These are phyloP conservation scores for Exophiala xenobiotica DNA, from an alignment of 2,329 filamentous ascomycete species.

Conservation along the genomic window DNA sequence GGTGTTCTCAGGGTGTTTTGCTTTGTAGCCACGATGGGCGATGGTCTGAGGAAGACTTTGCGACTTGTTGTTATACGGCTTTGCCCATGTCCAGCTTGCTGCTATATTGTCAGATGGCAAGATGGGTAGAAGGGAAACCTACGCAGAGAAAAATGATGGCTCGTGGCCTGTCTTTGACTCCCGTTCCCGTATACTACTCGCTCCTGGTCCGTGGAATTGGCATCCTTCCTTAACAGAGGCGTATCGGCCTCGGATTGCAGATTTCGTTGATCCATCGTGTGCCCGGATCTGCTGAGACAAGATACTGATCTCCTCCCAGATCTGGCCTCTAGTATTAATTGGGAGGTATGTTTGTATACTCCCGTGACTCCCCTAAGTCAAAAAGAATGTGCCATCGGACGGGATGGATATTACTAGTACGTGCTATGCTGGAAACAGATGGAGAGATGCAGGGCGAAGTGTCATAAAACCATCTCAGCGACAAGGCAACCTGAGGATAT, in stretches of 20 bases:
- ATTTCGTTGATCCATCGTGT: not conserved
- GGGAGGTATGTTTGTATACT: not conserved
- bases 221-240: not conserved
- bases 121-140: not conserved
- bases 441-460: too few species aligned
- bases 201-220: not conserved
- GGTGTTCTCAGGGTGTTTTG: slow-evolving; percentile 79
- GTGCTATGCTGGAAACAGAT: too few species aligned
- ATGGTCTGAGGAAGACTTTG: slow-evolving; percentile 39
- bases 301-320: not conserved
- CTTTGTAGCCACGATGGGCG: slow-evolving; percentile 57
- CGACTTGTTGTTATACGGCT: slow-evolving; percentile 23
- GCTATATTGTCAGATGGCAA: not conserved
- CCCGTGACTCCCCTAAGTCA: too few species aligned
- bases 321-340: not conserved
- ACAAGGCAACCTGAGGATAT: too few species aligned
- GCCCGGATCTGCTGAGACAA: not conserved
- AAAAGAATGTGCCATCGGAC: not conserved
- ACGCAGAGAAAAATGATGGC: not conserved
- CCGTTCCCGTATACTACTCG: not conserved
- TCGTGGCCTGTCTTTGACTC: not conserved
- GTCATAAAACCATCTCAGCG: too few species aligned
- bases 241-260: not conserved
- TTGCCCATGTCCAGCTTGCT: slow-evolving; percentile 34
- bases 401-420: not conserved